These are phyloP conservation scores for Citeromyces hawaiiensis DNA, from an alignment of 1,139 yeast species.

Conservation along the genomic window DNA sequence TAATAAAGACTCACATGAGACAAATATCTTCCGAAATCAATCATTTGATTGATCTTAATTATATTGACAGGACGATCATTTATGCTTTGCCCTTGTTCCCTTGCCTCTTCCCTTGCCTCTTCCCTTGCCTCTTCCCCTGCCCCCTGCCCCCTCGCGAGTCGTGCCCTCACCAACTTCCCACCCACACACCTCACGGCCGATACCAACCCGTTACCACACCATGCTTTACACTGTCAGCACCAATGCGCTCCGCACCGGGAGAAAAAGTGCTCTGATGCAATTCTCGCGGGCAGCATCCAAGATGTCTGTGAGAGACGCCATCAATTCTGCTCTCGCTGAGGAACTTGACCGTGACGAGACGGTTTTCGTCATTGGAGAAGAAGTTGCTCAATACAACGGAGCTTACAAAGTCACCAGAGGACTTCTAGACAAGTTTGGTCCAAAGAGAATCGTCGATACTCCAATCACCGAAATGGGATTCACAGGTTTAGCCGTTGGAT, in stretches of 20 bases:
- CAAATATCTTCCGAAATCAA: no score
- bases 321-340: constrained; percentile 90
- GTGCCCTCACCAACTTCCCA: background rate
- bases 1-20: no score
- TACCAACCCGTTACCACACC: background rate
- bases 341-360: constrained; percentile 93
- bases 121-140: background rate
- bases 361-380: constrained; percentile 96
- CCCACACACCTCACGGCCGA: constrained; percentile 1
- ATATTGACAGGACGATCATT: no score
- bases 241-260: constrained; percentile 1
- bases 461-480: constrained; percentile 99
- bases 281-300: constrained; percentile 25
- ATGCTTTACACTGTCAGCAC: background rate
- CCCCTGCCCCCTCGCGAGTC: background rate
- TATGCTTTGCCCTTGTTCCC: no score
- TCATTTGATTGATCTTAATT: no score
- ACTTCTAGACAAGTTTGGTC: constrained; percentile 91
- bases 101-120: no score
- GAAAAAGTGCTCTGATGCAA: background rate
- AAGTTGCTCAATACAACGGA: constrained; percentile 98
- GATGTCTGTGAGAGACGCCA: constrained; percentile 94
- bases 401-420: constrained; percentile 98
- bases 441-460: constrained; percentile 90
- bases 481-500: constrained; percentile 95